phyloP scores from a whole-genome alignment of 1,284 basidiomycete species.

The Puccinia triticina region DNA sequence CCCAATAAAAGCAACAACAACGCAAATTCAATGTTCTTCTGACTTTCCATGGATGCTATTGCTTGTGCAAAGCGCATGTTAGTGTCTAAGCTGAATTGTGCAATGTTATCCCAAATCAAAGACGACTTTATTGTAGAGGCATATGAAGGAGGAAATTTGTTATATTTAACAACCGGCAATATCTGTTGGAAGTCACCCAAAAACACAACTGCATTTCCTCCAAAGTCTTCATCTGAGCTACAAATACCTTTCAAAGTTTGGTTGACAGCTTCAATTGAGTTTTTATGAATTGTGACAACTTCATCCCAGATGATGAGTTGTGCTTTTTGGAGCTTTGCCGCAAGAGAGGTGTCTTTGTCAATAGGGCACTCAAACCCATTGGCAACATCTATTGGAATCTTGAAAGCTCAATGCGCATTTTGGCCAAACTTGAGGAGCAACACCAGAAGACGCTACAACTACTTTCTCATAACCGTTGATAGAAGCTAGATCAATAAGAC shows the following conservation, averaged over 20 bases:
- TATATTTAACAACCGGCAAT: too few species aligned
- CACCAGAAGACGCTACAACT: slow-evolving; percentile 60
- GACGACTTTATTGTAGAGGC: not conserved
- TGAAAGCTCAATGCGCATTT: slow-evolving; percentile 64
- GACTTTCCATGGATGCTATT: not conserved
- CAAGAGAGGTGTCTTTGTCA: too few species aligned
- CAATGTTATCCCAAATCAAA: not conserved
- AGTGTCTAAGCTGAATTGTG: not conserved
- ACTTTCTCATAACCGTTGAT: slow-evolving; percentile 61
- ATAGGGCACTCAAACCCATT: not conserved
- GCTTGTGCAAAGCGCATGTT: too few species aligned
- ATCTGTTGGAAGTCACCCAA: slow-evolving; percentile 4
- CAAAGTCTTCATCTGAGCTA: not conserved
- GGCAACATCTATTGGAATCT: slow-evolving; percentile 60
- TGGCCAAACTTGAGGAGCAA: slow-evolving; percentile 63
- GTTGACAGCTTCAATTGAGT: slow-evolving; percentile 34
- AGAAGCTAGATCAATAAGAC: slow-evolving; percentile 59
- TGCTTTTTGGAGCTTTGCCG: not conserved
- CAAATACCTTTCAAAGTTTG: not conserved
- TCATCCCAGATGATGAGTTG: too few species aligned
- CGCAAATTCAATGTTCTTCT: not conserved
- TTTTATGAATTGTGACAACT: slow-evolving; percentile 19
- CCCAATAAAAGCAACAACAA: not conserved
- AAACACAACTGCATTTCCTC: slow-evolving; percentile 1
- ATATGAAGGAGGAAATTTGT: too few species aligned